Conservation (phyloP, 495 filamentous ascomycete species). For the Symbiotaphrina buchneri region DNA sequence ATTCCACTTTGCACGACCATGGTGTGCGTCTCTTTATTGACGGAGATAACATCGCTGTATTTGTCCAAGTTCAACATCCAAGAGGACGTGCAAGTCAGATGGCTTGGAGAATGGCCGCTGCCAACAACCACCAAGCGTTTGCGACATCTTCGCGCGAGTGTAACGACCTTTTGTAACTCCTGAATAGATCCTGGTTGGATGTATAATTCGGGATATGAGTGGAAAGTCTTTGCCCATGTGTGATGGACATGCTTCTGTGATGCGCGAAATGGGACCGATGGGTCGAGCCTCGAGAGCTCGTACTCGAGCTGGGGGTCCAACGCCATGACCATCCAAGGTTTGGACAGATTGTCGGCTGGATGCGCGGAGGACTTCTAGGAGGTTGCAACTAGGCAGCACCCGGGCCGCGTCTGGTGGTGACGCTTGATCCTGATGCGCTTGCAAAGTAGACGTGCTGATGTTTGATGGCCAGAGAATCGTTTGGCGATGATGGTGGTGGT, state of each 20-base stretch:
- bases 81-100: constrained; percentile 78
- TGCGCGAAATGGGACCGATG: constrained; percentile 53
- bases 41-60: constrained; percentile 44
- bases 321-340: too few relatives aligned
- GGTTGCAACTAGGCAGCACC: too few relatives aligned
- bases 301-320: constrained; percentile 24
- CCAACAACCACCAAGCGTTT: constrained; percentile 63
- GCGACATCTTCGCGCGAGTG: constrained; percentile 57
- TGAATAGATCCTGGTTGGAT: constrained; percentile 53
- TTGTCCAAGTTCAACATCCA: constrained; percentile 90
- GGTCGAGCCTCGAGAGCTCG: constrained; percentile 32
- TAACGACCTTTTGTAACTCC: constrained; percentile 68
- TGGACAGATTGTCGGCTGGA: too few relatives aligned
- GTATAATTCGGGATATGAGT: constrained; percentile 70
- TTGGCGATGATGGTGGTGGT: too few relatives aligned
- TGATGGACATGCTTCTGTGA: constrained; percentile 48
- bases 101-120: constrained; percentile 75
- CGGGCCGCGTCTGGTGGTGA: too few relatives aligned
- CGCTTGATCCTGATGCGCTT: too few relatives aligned
- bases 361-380: too few relatives aligned
- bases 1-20: constrained; percentile 76
- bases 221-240: constrained; percentile 94
- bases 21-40: constrained; percentile 36
- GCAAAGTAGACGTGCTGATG: too few relatives aligned
- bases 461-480: too few relatives aligned